Conservation (phyloP, 805 yeast species). For the Isabelozyma gotoi region DNA sequence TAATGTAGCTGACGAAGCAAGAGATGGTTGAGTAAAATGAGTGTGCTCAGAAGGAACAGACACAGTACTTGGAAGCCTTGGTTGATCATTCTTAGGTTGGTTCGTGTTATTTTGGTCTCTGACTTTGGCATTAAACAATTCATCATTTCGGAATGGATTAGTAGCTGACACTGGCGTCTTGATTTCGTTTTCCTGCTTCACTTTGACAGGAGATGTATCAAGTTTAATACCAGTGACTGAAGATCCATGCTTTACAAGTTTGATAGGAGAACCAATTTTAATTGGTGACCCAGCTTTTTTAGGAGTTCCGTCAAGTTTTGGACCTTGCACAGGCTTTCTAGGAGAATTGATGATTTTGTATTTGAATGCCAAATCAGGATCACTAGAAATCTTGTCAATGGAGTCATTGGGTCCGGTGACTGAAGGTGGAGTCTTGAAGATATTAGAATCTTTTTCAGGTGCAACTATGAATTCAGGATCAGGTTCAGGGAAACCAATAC, state of each 20-base stretch:
- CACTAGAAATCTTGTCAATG: neutral
- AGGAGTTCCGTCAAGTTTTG: constrained; percentile 6
- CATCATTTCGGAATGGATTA: constrained; percentile 13
- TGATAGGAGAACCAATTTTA: constrained; percentile 40
- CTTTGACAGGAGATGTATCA: constrained; percentile 5
- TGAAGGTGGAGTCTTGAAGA: constrained; percentile 29
- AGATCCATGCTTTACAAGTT: constrained; percentile 28
- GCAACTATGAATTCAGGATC: constrained; percentile 26
- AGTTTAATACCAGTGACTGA: constrained; percentile 24
- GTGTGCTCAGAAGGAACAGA: constrained; percentile 30
- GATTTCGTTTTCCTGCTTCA: neutral
- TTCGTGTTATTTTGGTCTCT: constrained; percentile 12
- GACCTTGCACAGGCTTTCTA: neutral
- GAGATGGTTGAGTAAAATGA: constrained; percentile 8
- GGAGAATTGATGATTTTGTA: constrained; percentile 2
- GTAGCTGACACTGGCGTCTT: neutral
- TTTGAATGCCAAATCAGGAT: constrained; percentile 6
- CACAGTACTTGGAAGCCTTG: constrained; percentile 26
- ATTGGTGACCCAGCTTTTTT: constrained; percentile 21
- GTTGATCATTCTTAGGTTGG: constrained; percentile 7
- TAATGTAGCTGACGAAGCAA: constrained; percentile 12
- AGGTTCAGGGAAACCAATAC: constrained; percentile 30
- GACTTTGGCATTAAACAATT: constrained; percentile 21
- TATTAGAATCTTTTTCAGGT: constrained; percentile 13
- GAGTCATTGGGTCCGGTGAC: neutral